These are phyloP conservation scores for Polyporus tsugae DNA, from an alignment of 1,284 basidiomycete species.

Conservation along the genomic window DNA sequence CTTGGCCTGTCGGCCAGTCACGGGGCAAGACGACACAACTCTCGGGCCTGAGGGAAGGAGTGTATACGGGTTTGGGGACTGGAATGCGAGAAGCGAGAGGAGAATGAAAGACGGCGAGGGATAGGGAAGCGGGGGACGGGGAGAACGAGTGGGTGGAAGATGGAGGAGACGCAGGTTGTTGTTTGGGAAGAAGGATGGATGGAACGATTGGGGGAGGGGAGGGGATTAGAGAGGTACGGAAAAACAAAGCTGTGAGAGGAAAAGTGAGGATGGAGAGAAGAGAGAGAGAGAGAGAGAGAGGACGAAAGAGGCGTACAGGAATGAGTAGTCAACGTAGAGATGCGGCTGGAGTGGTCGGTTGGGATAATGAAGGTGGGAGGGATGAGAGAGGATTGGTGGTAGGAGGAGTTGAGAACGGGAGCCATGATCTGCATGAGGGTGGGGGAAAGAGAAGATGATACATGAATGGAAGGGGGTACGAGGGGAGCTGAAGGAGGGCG, in stretches of 20 bases:
- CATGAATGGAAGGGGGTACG: slow-evolving; percentile 15
- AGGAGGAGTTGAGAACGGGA: slow-evolving; percentile 35
- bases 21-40: slow-evolving; percentile 28
- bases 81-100: slow-evolving; percentile 21
- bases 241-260: slow-evolving; percentile 27
- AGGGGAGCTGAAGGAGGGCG: slow-evolving; percentile 27
- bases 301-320: slow-evolving; percentile 24
- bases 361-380: neutral
- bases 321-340: neutral
- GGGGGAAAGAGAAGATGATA: slow-evolving; percentile 24
- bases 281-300: neutral
- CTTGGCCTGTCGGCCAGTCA: slow-evolving; percentile 19
- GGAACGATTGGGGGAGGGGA: slow-evolving; percentile 21
- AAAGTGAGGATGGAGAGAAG: neutral
- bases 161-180: slow-evolving; percentile 17
- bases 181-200: slow-evolving; percentile 23
- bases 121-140: slow-evolving; percentile 26
- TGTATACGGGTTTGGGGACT: slow-evolving; percentile 29
- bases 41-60: slow-evolving; percentile 22
- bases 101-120: slow-evolving; percentile 30
- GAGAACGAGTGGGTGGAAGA: slow-evolving; percentile 24
- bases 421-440: slow-evolving; percentile 40
- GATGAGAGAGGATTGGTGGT: slow-evolving; percentile 19
- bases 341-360: neutral
- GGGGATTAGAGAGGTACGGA: slow-evolving; percentile 34